These are phyloP conservation scores for Tetrahymena elliotti DNA, from an alignment of 73 alveolate genomes.

Conservation along the genomic window DNA sequence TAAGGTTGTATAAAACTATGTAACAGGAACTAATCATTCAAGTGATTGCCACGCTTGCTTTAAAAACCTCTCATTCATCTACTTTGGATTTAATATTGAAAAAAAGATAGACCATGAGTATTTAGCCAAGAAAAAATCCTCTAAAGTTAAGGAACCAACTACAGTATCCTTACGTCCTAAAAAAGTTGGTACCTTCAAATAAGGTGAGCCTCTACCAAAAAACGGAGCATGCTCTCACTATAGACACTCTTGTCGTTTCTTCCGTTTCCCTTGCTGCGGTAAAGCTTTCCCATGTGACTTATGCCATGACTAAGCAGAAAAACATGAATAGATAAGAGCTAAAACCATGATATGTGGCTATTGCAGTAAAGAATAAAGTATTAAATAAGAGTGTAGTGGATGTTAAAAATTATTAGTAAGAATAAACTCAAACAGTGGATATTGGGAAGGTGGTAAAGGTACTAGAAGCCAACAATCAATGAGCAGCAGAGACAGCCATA, in stretches of 20 bases:
- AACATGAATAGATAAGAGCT: conserved; percentile 53
- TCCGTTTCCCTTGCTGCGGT: conserved; percentile 64
- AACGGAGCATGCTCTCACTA: conserved; percentile 68
- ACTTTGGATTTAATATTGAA: background rate
- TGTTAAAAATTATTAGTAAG: conserved; percentile 55
- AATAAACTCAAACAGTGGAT: conserved; percentile 51
- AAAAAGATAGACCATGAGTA: background rate
- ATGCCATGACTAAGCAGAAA: conserved; percentile 68
- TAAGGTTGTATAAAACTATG: background rate
- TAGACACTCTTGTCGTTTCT: conserved; percentile 61
- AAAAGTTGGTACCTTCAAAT: conserved; percentile 25
- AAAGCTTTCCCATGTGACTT: conserved; percentile 65
- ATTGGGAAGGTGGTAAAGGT: conserved; percentile 83
- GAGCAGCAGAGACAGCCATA: conserved; percentile 50
- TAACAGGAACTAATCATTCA: background rate
- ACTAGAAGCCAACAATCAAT: conserved; percentile 49
- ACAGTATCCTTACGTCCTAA: background rate
- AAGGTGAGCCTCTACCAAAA: conserved; percentile 54
- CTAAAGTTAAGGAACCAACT: background rate
- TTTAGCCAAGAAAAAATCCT: background rate
- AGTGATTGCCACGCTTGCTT: background rate
- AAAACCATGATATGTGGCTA: conserved; percentile 61
- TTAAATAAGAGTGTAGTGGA: conserved; percentile 47
- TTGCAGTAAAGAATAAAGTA: conserved; percentile 51
- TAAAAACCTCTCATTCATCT: background rate